Evolutionary conservation across 2,329 filamentous ascomycete species (phyloP), one percentile per base, ranked within the genome.

Genomic region (Orbilia javanica): DNA sequence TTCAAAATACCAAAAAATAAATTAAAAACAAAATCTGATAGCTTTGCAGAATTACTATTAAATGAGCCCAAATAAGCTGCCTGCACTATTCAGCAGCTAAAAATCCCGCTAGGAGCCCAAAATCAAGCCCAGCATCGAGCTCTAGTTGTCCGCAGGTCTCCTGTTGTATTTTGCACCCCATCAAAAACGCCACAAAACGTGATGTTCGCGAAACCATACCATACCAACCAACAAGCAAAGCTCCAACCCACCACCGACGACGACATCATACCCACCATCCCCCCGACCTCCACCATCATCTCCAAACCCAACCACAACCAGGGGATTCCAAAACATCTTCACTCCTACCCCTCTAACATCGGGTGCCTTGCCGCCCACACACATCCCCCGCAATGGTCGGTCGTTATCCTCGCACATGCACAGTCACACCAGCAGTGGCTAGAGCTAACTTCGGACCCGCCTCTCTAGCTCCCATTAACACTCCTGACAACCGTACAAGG

Each of bases 401-500:
- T 34, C 42, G n/a, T n/a, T n/a, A n/a, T n/a, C n/a, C n/a, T n/a
- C n/a, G 6, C n/a, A 27, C 46, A 20, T 8, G 22, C 68, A 25
- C 39, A 57, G 25, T 7, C 8, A 15, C 22, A 13, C 31, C 10
- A 22, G 6, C 15, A 5, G 22, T 10, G 22, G 8, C 22, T 15
- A 48, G 4, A 67, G 64, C 48, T 55, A 67, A 55, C 34, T 22
- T 22, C 25, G 1, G 8, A n/a, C 46, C 34, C n/a, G n/a, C n/a
- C n/a, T n/a, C n/a, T 13, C n/a, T 62, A 92, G 90, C 84, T 92
- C 81, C 90, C 90, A 80, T 88, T 92, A 84, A 94, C 94, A 83
- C 91, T 99, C 63, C 89, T 99, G 79, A 98, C 93, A 83, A 95
- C 95, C 82, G 94, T 96, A 81, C 94, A 97, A 87, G 96, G 96